phyloP scores from a whole-genome alignment of 352 stramenopile genomes.

The Phytopythium mirpurense region DNA sequence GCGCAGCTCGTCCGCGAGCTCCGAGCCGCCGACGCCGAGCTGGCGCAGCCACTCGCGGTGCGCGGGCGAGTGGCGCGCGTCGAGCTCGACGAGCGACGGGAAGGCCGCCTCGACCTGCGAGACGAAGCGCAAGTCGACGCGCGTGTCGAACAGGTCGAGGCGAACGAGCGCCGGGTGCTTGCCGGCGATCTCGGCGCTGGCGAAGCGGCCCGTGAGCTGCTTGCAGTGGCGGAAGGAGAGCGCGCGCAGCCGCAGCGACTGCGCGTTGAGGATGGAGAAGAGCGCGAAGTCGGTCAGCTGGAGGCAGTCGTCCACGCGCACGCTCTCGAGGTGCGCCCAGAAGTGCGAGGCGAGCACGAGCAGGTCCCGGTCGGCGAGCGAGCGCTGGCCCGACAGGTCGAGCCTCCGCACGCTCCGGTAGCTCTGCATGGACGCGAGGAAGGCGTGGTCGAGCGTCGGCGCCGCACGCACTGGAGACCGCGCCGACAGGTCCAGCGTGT shows the following conservation, averaged over 20 bases:
- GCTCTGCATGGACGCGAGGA: constrained; percentile 54
- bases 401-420: constrained; percentile 58
- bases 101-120: constrained; percentile 48
- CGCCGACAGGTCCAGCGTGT: constrained; percentile 57
- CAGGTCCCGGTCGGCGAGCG: constrained; percentile 60
- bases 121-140: constrained; percentile 38
- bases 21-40: constrained; percentile 11
- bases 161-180: constrained; percentile 49
- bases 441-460: constrained; percentile 49
- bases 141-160: constrained; percentile 70
- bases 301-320: constrained; percentile 67
- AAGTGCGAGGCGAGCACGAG: constrained; percentile 79
- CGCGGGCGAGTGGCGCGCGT: constrained; percentile 66
- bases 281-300: constrained; percentile 76
- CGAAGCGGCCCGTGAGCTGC: constrained; percentile 52
- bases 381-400: constrained; percentile 69
- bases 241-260: constrained; percentile 55
- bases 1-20: constrained; percentile 43
- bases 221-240: constrained; percentile 81
- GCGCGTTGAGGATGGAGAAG: constrained; percentile 76
- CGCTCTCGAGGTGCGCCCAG: constrained; percentile 63
- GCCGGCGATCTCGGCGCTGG: constrained; percentile 32
- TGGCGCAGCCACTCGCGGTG: constrained; percentile 56
- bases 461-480: constrained; percentile 37
- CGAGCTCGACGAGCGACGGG: constrained; percentile 51